Percentiles rank a stretch among this genome's conserved stretches.
Evolutionary conservation across 768 basidiomycete species (phyloP).

Genomic region (Scleroderma citrinum): DNA sequence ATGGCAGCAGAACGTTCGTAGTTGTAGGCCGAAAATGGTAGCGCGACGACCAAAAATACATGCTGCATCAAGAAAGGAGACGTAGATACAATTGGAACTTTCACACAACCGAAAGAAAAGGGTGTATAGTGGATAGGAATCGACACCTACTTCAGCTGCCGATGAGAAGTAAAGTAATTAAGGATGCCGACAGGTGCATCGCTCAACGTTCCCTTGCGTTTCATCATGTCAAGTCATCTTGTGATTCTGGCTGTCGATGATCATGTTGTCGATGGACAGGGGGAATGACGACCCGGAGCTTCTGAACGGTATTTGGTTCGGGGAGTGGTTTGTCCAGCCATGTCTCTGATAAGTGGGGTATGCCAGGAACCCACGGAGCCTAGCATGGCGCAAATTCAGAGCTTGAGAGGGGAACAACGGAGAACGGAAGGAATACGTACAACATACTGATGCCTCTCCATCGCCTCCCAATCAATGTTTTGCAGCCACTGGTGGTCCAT

Average conservation of each 20-base stretch:
- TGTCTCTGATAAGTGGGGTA: conserved; percentile 18
- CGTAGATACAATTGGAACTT: too few species aligned
- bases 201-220: too few species aligned
- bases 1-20: too few species aligned
- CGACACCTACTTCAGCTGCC: too few species aligned
- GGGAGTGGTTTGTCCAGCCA: conserved; percentile 40
- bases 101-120: too few species aligned
- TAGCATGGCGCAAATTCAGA: conserved; percentile 15
- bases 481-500: conserved; percentile 40
- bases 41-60: too few species aligned
- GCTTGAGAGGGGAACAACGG: background rate
- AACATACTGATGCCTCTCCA: conserved; percentile 37
- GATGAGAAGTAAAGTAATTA: too few species aligned
- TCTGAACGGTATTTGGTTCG: conserved; percentile 32
- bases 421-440: conserved; percentile 29
- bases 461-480: conserved; percentile 42
- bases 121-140: too few species aligned
- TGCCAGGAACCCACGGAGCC: conserved; percentile 39
- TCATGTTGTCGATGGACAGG: conserved; percentile 33
- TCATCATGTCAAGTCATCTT: background rate
- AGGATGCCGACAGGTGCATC: too few species aligned
- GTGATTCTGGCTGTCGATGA: conserved; percentile 24
- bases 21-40: too few species aligned
- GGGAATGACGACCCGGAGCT: conserved; percentile 30
- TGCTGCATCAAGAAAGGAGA: too few species aligned